A percentile compares a stretch with the other conserved stretches of the same genome.
These are phyloP conservation scores for Ogataea chonburiensis DNA, from an alignment of 805 yeast species.

Conservation along the genomic window DNA sequence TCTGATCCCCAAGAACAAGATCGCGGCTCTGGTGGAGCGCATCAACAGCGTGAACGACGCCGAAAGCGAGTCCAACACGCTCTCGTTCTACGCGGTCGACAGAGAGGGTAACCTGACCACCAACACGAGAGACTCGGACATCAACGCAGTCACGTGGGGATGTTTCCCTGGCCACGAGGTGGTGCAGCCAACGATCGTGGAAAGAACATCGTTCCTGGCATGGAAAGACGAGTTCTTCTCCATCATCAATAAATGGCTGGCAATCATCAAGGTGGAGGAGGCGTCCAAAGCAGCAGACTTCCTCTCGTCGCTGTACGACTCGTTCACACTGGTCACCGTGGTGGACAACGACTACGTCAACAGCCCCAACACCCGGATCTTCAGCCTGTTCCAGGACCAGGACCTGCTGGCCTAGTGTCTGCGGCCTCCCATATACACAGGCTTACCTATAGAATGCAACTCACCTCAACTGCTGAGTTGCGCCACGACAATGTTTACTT, in stretches of 20 bases:
- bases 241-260: constrained; percentile 74
- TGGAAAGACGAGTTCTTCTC: constrained; percentile 96
- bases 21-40: constrained; percentile 38
- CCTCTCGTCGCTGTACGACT: constrained; percentile 47
- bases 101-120: constrained; percentile 57
- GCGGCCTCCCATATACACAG: constrained; percentile 12
- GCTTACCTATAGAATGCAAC: constrained; percentile 10
- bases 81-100: constrained; percentile 78
- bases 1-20: constrained; percentile 57
- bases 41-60: constrained; percentile 46
- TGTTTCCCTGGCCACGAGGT: constrained; percentile 95
- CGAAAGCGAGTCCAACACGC: constrained; percentile 42
- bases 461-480: constrained; percentile 15
- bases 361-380: constrained; percentile 54
- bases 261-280: constrained; percentile 35
- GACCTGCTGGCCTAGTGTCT: constrained; percentile 3
- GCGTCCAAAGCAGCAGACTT: constrained; percentile 36
- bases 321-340: constrained; percentile 76
- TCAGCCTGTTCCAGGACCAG: constrained; percentile 45
- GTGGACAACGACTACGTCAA: constrained; percentile 79
- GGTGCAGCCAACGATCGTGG: constrained; percentile 94
- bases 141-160: constrained; percentile 98
- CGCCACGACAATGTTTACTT: constrained; percentile 8
- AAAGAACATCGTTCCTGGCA: constrained; percentile 85
- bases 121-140: constrained; percentile 65